Conservation (phyloP, 2,329 filamentous ascomycete genomes). For the Sphaerulina populicola region DNA sequence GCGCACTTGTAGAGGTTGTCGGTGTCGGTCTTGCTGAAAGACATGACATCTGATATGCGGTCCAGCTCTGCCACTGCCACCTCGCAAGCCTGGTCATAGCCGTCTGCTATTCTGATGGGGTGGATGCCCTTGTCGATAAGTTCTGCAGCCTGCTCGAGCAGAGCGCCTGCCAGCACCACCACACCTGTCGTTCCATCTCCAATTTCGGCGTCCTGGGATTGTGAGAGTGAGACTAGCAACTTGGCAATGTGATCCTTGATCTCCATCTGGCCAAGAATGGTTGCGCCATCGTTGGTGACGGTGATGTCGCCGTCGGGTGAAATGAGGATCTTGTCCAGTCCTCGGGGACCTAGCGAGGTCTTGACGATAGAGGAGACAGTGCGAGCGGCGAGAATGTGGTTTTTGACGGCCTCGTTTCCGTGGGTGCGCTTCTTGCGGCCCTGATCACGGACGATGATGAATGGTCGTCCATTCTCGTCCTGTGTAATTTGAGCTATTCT, state of each 20-base stretch:
- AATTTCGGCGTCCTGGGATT: slow-evolving; percentile 98
- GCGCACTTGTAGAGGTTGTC: slow-evolving; percentile 88
- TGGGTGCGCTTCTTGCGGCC: slow-evolving; percentile 96
- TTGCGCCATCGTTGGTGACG: slow-evolving; percentile 97
- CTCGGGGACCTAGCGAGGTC: slow-evolving; percentile 88
- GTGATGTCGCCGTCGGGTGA: slow-evolving; percentile 98
- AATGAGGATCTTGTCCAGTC: slow-evolving; percentile 97
- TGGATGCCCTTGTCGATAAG: slow-evolving; percentile 99
- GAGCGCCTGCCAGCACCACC: slow-evolving; percentile 85
- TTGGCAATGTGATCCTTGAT: slow-evolving; percentile 98
- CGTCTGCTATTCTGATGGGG: slow-evolving; percentile 95
- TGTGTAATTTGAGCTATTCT: slow-evolving; percentile 66
- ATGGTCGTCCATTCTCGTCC: slow-evolving; percentile 93
- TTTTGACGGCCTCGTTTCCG: slow-evolving; percentile 94
- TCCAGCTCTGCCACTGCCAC: slow-evolving; percentile 90
- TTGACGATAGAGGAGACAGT: slow-evolving; percentile 97
- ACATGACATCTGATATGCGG: slow-evolving; percentile 81
- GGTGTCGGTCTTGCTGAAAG: slow-evolving; percentile 72
- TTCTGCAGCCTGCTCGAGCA: slow-evolving; percentile 92
- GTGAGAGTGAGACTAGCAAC: slow-evolving; percentile 90
- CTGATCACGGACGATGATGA: slow-evolving; percentile 97
- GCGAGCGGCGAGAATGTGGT: slow-evolving; percentile 91
- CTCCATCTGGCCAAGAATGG: slow-evolving; percentile 94
- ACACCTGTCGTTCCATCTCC: slow-evolving; percentile 97
- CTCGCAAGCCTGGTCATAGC: slow-evolving; percentile 95